phyloP scores from a whole-genome alignment of 73 alveolate genomes.

The Symbiodinium natans region DNA sequence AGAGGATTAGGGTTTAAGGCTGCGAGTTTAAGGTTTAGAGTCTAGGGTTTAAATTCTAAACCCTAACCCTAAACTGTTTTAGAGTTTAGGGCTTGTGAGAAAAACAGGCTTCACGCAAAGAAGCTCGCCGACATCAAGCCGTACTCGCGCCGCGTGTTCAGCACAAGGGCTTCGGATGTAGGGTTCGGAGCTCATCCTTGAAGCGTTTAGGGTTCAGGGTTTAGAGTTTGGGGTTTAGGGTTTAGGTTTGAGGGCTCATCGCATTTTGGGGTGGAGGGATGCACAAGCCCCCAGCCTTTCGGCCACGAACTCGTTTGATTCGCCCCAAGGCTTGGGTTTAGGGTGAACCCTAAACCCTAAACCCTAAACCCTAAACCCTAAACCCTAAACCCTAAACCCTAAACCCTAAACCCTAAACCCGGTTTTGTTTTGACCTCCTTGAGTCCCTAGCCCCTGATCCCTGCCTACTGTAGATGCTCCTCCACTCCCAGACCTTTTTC shows the following conservation, averaged over 20 bases:
- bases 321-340: too few species aligned
- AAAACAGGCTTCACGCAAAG: constrained; percentile 30
- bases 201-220: too few species aligned
- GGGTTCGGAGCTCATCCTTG: not conserved
- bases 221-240: too few species aligned
- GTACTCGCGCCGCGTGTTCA: constrained; percentile 34
- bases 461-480: not conserved
- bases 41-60: not conserved
- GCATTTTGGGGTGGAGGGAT: too few species aligned
- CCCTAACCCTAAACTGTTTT: not conserved
- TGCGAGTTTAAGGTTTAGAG: not conserved
- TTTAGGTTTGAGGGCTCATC: not conserved
- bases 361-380: not conserved
- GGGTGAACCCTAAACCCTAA: too few species aligned
- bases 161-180: not conserved
- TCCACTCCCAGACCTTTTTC: too few species aligned
- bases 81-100: not conserved
- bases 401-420: not conserved
- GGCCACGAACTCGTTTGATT: too few species aligned
- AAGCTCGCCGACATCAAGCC: constrained; percentile 81
- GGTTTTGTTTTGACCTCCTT: too few species aligned
- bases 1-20: not conserved
- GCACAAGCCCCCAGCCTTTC: too few species aligned
- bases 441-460: not conserved
- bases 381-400: not conserved